Base-by-base conservation (phyloP, 2,329 filamentous ascomycete genomes). In the Pyrenochaeta sp. region DNA sequence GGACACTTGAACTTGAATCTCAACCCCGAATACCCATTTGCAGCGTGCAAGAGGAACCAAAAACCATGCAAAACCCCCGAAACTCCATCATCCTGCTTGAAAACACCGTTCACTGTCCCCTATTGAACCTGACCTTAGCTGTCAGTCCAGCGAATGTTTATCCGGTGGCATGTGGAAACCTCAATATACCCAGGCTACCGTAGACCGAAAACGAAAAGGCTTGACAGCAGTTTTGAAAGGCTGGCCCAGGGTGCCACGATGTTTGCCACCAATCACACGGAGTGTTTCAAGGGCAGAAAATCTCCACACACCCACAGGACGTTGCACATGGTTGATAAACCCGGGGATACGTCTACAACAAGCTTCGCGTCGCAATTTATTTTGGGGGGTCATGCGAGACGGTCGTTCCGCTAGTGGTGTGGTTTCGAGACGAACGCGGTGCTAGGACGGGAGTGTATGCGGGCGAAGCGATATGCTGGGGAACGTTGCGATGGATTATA, bases 281-380 rank as follows among this genome's bases (percentile, higher is more conserved):
- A 21, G 20, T 13, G 6, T 13, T 20, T 23, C 27, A 30, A 15
- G 32, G 42, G 8, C 17, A 21, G 15, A 23, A 34, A 50, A 53
- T 50, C 20, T 50, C 23, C 38, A 47, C 41, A 35, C 28, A 39
- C 30, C 32, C 21, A 20, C 18, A 35, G 24, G 17, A 28, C 26
- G 30, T 46, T 29, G 34, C 30, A 22, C 23, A 21, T 22, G 38
- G 28, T 27, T 13, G 27, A 34, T 13, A 23, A 21, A 32, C 32
- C 44, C 45, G 11, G 41, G 48, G 22, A n/a, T 15, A 10, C n/a
- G 24, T 28, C 37, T 29, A 44, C 34, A 19, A 44, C 40, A 51
- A 44, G 44, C 40, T 44, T 48, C 39, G 20, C 13, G 9, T 9
- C 8, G 41, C 39, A 35, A 44, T 44, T 31, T 42, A 53, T 26